Conservation (phyloP, 2,329 filamentous ascomycete species). For the Calonectria multiphialidica region DNA sequence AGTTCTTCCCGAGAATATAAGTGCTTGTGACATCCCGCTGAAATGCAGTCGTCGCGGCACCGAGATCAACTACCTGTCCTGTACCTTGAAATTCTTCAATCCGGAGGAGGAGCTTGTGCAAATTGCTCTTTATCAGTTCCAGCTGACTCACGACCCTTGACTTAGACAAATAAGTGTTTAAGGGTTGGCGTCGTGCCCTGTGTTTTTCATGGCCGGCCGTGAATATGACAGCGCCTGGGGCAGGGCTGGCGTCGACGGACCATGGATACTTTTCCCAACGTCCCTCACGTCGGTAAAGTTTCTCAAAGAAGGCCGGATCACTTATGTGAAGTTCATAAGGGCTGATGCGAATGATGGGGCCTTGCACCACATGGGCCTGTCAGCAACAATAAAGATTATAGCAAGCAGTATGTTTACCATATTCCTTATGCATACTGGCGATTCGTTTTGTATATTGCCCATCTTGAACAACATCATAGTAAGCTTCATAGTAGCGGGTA, state of each 20-base stretch:
- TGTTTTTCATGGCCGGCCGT: neutral
- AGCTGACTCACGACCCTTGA: neutral
- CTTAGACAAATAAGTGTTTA: neutral
- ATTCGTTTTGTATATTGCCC: neutral
- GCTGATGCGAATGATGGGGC: slow-evolving; percentile 10
- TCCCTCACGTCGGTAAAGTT: neutral
- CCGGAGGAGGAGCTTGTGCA: neutral
- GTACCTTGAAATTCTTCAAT: neutral
- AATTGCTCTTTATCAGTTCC: neutral
- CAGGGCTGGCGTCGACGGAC: neutral
- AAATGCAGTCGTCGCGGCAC: neutral
- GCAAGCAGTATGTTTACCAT: neutral
- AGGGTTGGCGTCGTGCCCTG: neutral
- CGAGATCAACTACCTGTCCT: neutral
- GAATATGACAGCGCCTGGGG: neutral
- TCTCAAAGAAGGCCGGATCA: neutral
- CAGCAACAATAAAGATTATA: neutral
- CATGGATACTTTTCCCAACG: neutral
- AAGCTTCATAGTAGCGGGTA: slow-evolving; percentile 2
- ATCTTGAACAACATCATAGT: slow-evolving; percentile 2
- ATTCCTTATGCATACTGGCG: neutral
- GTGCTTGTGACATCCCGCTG: neutral
- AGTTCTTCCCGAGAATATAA: neutral
- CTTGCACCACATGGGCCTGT: neutral
- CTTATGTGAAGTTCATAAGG: slow-evolving; percentile 4